A percentile compares a stretch with the other conserved stretches of the same genome.
These are phyloP conservation scores for Phytophthora vignae DNA, from an alignment of 352 stramenopile species.

Conservation along the genomic window DNA sequence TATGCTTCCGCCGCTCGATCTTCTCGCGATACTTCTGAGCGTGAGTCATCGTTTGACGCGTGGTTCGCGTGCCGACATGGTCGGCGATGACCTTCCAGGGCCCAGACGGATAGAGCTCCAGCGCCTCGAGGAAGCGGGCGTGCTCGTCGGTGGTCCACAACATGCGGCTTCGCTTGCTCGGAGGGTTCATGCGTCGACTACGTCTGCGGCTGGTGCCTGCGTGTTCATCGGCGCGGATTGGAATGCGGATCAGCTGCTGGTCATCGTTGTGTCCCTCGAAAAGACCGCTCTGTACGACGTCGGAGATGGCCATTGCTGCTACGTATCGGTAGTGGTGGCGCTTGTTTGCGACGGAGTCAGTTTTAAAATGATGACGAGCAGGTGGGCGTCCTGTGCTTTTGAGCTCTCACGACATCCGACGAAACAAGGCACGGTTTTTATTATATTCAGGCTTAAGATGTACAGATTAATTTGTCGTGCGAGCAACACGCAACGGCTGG, in stretches of 20 bases:
- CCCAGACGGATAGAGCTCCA: conserved; percentile 43
- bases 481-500: too few species aligned
- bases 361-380: conserved; percentile 20
- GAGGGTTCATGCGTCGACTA: conserved; percentile 17
- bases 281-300: conserved; percentile 27
- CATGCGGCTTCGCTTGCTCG: conserved; percentile 29
- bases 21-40: conserved; percentile 52
- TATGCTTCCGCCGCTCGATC: conserved; percentile 34
- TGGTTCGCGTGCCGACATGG: conserved; percentile 38
- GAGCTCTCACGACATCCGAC: conserved; percentile 8
- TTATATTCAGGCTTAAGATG: too few species aligned
- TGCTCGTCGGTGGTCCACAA: conserved; percentile 51
- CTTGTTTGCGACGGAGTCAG: conserved; percentile 8
- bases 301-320: conserved; percentile 23
- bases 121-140: conserved; percentile 44
- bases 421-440: not conserved
- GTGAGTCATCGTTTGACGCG: conserved; percentile 44
- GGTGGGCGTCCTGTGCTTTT: conserved; percentile 14
- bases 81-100: conserved; percentile 43
- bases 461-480: conserved; percentile 31
- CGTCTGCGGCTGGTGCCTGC: conserved; percentile 13
- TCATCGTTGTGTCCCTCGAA: conserved; percentile 27
- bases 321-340: not conserved
- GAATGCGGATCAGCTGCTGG: conserved; percentile 33
- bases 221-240: conserved; percentile 24